Conservation (phyloP, 139 green algal genomes). For the Chlorella sp. region DNA sequence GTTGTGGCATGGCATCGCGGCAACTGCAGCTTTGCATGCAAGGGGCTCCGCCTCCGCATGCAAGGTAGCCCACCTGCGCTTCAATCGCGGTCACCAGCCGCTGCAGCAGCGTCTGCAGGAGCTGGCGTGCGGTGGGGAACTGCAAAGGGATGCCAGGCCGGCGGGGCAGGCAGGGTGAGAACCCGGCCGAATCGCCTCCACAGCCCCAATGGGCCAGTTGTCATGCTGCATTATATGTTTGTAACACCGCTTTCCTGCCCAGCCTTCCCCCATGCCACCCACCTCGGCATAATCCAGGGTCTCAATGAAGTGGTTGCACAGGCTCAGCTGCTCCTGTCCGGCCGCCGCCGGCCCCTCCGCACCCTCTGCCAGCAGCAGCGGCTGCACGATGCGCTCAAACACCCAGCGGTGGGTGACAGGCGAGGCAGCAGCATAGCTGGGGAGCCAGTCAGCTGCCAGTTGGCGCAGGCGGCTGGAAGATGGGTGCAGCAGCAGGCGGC, state of each 20-base stretch:
- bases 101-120: slow-evolving; percentile 41
- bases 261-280: no score
- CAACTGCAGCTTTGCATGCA: no score
- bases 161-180: not conserved
- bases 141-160: not conserved
- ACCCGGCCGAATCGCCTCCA: no score
- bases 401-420: slow-evolving; percentile 23
- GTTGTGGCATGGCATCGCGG: no score
- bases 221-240: no score
- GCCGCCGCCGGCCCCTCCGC: not conserved
- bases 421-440: not conserved
- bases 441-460: slow-evolving; percentile 19
- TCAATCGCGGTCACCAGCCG: slow-evolving; percentile 29
- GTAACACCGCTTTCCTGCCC: no score
- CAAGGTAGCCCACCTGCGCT: no score
- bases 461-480: not conserved
- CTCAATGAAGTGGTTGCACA: slow-evolving; percentile 32
- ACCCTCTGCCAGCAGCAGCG: slow-evolving; percentile 30
- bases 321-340: slow-evolving; percentile 18
- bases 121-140: slow-evolving; percentile 26
- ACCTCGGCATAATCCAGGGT: slow-evolving; percentile 51
- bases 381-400: slow-evolving; percentile 27
- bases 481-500: slow-evolving; percentile 15
- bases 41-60: no score
- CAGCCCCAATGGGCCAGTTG: no score